These are phyloP conservation scores for Vitis labrusca DNA, from an alignment of 164 flowering plant genomes.

Conservation along the genomic window DNA sequence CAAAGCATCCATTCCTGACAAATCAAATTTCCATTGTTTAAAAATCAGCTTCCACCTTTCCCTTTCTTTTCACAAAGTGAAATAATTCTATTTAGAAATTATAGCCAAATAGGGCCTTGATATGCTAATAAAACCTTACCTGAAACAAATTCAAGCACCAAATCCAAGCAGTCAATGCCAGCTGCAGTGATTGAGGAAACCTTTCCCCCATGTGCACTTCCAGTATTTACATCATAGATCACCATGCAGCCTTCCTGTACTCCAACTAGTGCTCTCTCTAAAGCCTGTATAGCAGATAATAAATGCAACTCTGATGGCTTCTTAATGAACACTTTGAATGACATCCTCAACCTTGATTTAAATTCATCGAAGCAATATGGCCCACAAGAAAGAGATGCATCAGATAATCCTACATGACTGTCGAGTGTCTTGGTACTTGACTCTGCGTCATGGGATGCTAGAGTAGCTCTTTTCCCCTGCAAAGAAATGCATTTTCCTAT, in stretches of 20 bases:
- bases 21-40: too few relatives aligned
- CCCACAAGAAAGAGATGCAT: slow-evolving; percentile 22
- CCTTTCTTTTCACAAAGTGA: too few relatives aligned
- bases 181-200: slow-evolving; percentile 74
- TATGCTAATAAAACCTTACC: slow-evolving; percentile 40
- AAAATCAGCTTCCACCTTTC: too few relatives aligned
- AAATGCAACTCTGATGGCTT: slow-evolving; percentile 62
- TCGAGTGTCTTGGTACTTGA: slow-evolving; percentile 53
- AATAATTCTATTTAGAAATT: too few relatives aligned
- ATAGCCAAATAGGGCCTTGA: not conserved
- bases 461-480: slow-evolving; percentile 71
- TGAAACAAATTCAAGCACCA: slow-evolving; percentile 71
- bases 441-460: slow-evolving; percentile 68
- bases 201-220: slow-evolving; percentile 52
- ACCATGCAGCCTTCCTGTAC: slow-evolving; percentile 41
- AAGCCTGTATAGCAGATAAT: slow-evolving; percentile 54
- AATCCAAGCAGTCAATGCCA: slow-evolving; percentile 82
- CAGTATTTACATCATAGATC: slow-evolving; percentile 50
- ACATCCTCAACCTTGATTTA: slow-evolving; percentile 64
- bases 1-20: too few relatives aligned
- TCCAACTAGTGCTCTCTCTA: slow-evolving; percentile 88
- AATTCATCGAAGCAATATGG: slow-evolving; percentile 50
- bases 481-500: slow-evolving; percentile 78
- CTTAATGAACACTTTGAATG: slow-evolving; percentile 54
- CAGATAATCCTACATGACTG: slow-evolving; percentile 21